Conservation (phyloP, 2,329 filamentous ascomycete species). For the Neonectria faginata region DNA sequence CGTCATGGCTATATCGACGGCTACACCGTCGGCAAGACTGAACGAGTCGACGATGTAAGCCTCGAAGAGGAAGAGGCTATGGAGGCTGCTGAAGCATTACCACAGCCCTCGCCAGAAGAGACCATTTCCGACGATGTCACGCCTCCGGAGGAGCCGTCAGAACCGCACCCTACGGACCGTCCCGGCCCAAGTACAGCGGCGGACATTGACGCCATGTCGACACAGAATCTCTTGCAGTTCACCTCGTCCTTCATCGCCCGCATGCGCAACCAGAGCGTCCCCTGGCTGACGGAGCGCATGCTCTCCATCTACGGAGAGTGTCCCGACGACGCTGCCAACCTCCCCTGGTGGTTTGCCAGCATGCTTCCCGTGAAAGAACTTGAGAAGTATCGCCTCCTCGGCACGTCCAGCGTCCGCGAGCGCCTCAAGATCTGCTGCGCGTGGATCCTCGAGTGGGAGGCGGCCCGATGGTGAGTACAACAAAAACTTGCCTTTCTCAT, state of each 20-base stretch:
- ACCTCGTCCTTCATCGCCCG: constrained; percentile 74
- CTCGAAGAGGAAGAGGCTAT: constrained; percentile 82
- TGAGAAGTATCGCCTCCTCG: constrained; percentile 82
- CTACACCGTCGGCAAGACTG: constrained; percentile 80
- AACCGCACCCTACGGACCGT: neutral
- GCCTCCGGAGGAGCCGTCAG: constrained; percentile 9
- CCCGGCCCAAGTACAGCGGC: neutral
- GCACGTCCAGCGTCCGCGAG: constrained; percentile 80
- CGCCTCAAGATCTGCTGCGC: constrained; percentile 83
- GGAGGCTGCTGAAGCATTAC: constrained; percentile 72
- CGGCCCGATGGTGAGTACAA: constrained; percentile 74
- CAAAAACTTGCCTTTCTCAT: neutral
- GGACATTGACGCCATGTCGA: constrained; percentile 66
- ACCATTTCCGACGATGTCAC: constrained; percentile 13
- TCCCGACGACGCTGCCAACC: constrained; percentile 79
- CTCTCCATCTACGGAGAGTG: constrained; percentile 81
- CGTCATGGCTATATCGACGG: constrained; percentile 76
- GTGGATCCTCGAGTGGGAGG: constrained; percentile 82
- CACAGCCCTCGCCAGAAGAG: neutral
- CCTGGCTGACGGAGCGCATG: constrained; percentile 80
- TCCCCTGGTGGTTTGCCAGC: constrained; percentile 92
- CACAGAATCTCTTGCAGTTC: constrained; percentile 74
- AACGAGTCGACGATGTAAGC: constrained; percentile 84
- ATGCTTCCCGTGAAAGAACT: constrained; percentile 81
- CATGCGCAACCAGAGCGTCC: constrained; percentile 75